phyloP scores from a whole-genome alignment of 2,329 filamentous ascomycete species.

The Penicillium expansum region DNA sequence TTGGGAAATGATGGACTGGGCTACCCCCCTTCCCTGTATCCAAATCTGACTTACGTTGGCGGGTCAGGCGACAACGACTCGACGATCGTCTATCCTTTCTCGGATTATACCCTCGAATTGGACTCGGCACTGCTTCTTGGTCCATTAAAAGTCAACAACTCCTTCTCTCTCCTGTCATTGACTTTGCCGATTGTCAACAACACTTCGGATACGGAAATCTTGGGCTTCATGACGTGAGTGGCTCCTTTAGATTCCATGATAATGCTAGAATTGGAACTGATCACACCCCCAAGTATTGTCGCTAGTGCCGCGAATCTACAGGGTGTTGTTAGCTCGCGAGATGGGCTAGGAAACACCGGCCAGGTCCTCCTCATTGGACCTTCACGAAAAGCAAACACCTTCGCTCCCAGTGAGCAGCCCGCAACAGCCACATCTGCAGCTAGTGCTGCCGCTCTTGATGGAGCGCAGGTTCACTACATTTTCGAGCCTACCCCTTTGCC shows the following conservation, averaged over 20 bases:
- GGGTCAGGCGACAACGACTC: conserved; percentile 28
- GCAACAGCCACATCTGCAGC: conserved; percentile 18
- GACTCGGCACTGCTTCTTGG: conserved; percentile 69
- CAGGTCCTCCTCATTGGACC: conserved; percentile 70
- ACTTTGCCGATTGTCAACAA: conserved; percentile 76
- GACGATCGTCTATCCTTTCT: conserved; percentile 39
- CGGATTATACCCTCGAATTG: conserved; percentile 42
- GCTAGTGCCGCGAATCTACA: conserved; percentile 33
- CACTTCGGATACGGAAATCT: conserved; percentile 57
- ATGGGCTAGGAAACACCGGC: conserved; percentile 62
- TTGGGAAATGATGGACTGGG: conserved; percentile 64
- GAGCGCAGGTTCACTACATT: conserved; percentile 54
- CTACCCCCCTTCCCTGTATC: conserved; percentile 71
- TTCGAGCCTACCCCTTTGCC: conserved; percentile 55
- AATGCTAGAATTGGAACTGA: not conserved
- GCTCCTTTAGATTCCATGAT: conserved; percentile 59
- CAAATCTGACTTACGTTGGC: conserved; percentile 67
- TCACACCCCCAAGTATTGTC: conserved; percentile 51
- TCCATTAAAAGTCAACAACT: conserved; percentile 68
- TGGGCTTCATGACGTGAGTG: conserved; percentile 81
- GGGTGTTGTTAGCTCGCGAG: conserved; percentile 46
- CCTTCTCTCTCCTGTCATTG: conserved; percentile 73
- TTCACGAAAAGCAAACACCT: conserved; percentile 63
- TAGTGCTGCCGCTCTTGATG: conserved; percentile 40
- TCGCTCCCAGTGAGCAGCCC: conserved; percentile 37